Evolutionary conservation across 345 rosid genomes (phyloP), one percentile per base, ranked within the genome.

Genomic region (Aquilaria sinensis): DNA sequence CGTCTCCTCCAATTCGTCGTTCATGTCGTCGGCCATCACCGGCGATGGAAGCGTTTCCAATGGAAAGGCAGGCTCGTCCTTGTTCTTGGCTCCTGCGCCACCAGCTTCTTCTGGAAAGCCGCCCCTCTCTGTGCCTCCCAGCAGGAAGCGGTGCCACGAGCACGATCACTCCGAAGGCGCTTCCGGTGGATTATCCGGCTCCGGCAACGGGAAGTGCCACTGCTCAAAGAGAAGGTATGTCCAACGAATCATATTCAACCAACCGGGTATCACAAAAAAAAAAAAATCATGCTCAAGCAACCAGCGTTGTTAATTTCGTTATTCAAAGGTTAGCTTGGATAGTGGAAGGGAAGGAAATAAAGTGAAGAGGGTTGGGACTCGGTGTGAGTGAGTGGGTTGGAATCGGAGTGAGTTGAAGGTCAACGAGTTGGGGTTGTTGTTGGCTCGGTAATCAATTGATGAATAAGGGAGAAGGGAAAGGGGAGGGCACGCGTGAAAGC

Each of bases 1-100:
- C 57, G 79, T 87, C 23, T 87, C 98, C 0, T 72, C 96, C n/a
- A 90, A 67, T 81, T 94, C 99, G 12, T 94, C 97, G 0, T 85
- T 81, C 66, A 77, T 94, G 82, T 94, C 95, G 1, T 84, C 99
- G 16, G 88, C 85, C 11, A 82, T 94, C 0, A 94, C 97, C 43
- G 97, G 97, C 9, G 99, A 94, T 68, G 95, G 96, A 1, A 94
- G 99, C 70, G 89, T 94, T 49, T 90, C 97, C 0, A 88, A 90
- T 63, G 96, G 97, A 2, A 88, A 80, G 74, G 83, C 63, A n/a
- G 92, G 92, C 2, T 71, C 90, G 5, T 82, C 89, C 63, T 65
- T 90, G 52, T 87, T 90, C 60, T 64, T 83, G 46, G 46, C 81
- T 10, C 74, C 88, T 33, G 64, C 70, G 6, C 81, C 86, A 43